phyloP scores from a whole-genome alignment of 129 eudicot genomes.

The Solidago caesia region DNA sequence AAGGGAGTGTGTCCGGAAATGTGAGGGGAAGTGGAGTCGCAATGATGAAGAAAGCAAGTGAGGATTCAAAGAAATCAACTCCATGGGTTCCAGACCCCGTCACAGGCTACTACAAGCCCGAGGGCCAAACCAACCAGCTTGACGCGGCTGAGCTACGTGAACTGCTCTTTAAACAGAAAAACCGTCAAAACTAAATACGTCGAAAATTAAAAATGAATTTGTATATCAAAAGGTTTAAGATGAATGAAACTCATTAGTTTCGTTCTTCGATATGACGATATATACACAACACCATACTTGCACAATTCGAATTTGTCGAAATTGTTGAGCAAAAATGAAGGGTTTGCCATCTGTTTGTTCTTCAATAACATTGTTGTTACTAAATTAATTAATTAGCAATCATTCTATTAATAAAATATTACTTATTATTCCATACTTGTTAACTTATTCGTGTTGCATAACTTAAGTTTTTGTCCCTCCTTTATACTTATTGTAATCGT shows the following conservation, averaged over 20 bases:
- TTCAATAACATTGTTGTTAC: not conserved
- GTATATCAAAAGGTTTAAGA: not conserved
- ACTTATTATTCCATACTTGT: not conserved
- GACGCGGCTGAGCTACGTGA: conserved; percentile 64
- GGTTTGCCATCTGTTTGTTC: not conserved
- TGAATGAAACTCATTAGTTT: conserved; percentile 2
- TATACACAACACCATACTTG: not conserved
- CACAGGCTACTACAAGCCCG: conserved; percentile 79
- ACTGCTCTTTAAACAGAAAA: conserved; percentile 46
- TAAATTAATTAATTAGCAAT: not conserved
- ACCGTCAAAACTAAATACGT: conserved; percentile 15
- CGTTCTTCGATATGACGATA: not conserved
- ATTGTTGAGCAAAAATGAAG: not conserved
- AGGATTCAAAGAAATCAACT: conserved; percentile 42
- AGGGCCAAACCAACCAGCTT: conserved; percentile 39
- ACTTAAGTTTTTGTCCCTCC: not conserved
- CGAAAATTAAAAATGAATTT: not conserved
- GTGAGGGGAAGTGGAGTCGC: conserved; percentile 36
- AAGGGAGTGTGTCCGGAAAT: conserved; percentile 37
- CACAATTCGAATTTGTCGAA: not conserved
- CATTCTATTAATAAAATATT: not conserved
- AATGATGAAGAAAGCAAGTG: conserved; percentile 43
- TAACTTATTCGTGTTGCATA: not conserved
- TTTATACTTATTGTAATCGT: not conserved
- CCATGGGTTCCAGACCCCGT: conserved; percentile 87